Evolutionary conservation across 768 basidiomycete species (phyloP), one percentile per base, ranked within the genome.

Genomic region (Trametes meyenii): DNA sequence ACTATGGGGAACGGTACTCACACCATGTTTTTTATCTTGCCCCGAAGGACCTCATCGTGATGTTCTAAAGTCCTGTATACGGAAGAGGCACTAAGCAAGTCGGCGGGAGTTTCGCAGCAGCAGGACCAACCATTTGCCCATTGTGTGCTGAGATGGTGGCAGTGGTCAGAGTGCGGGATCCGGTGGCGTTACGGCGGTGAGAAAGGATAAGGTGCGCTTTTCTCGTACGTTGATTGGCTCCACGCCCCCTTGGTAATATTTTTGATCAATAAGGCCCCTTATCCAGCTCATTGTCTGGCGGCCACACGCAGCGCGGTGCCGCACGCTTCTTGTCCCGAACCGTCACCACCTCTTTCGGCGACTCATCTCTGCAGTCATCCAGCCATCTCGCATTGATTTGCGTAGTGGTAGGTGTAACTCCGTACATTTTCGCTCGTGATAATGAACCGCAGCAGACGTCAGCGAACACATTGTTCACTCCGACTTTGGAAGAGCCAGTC

Each of bases 21-120:
- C 91, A 92, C 86, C 68, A 93, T 70, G 66, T 77, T 85, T 75
- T 87, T 90, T 66, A 93, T 80, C 83, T 92, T 93, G 61, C 83
- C 77, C 66, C 82, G 81, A 11, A 93, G 76, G 38, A 92, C 85
- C 69, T 89, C 84, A 75, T 93, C 91, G 62, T 84, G 81, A 69
- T 88, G 84, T 71, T 85, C 84, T 43, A 83, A 74, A 17, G 88
- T 89, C 90, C 90, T 92, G 69, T 57, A 45, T 26, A 23, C 46
- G 36, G 59, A 50, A 11, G 24, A 55, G 36, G 58, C 24, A 55
- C 60, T 64, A 64, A 65, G 55, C 57, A 48, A 43, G 44, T 59
- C 58, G 50, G 40, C 50, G 43, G 43, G 43, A 60, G 50, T 12
- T n/a, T 5, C 33, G 54, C 12, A 58, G 53, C 46, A 50, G 58